Conservation (phyloP, 306 rosid genomes). For the Quercus aquifolioides region DNA sequence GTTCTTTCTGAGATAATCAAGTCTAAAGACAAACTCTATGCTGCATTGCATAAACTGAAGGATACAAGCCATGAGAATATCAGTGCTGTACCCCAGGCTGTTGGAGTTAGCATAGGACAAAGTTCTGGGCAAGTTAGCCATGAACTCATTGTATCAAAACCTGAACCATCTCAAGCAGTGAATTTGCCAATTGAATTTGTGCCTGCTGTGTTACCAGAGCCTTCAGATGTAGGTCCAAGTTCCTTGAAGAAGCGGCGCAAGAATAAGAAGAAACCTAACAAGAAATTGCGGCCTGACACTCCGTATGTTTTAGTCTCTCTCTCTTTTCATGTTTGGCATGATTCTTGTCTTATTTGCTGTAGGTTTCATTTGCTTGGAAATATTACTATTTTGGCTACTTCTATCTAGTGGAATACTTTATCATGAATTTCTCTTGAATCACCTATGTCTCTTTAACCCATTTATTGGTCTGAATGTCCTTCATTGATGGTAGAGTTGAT, state of each 20-base stretch:
- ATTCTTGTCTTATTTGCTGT: not conserved
- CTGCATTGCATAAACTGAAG: slow-evolving; percentile 17
- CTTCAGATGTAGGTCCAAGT: slow-evolving; percentile 12
- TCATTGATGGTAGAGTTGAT: not conserved
- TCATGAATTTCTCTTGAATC: not conserved
- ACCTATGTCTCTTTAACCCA: not conserved
- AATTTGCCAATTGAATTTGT: slow-evolving; percentile 23
- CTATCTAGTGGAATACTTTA: not conserved
- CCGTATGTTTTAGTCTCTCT: slow-evolving; percentile 30
- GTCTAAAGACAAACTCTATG: slow-evolving; percentile 34
- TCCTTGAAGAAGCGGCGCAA: slow-evolving; percentile 34
- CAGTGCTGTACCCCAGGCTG: not conserved
- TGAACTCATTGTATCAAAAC: slow-evolving; percentile 17
- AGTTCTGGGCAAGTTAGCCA: not conserved
- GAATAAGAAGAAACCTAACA: slow-evolving; percentile 42
- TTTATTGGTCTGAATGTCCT: not conserved
- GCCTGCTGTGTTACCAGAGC: slow-evolving; percentile 21
- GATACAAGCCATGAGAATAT: not conserved
- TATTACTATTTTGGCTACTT: not conserved
- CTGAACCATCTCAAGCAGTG: slow-evolving; percentile 3
- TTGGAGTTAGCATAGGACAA: slow-evolving; percentile 4
- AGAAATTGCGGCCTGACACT: slow-evolving; percentile 26
- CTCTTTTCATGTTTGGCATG: not conserved
- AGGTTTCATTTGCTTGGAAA: not conserved
- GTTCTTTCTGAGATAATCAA: slow-evolving; percentile 34